Conservation (phyloP, 2,329 filamentous ascomycete species). For the Ophiocordyceps camponoti-floridani region DNA sequence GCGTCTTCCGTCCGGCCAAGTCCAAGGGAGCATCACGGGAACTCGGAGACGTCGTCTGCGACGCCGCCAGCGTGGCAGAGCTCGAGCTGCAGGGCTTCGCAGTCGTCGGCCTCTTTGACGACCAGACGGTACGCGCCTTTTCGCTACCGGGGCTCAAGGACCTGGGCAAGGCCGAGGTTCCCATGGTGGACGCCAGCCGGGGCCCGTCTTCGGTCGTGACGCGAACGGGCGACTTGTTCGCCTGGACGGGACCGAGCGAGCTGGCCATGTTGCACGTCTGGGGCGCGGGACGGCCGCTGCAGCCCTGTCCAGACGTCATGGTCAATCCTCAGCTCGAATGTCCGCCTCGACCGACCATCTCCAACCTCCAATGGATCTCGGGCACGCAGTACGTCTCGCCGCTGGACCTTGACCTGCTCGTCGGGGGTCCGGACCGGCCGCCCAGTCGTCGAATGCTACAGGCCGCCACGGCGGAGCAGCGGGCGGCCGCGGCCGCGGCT, state of each 20-base stretch:
- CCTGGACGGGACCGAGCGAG: slow-evolving; percentile 79
- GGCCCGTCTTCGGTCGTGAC: slow-evolving; percentile 54
- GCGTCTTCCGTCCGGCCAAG: slow-evolving; percentile 71
- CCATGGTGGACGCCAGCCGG: slow-evolving; percentile 57
- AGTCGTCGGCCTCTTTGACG: slow-evolving; percentile 70
- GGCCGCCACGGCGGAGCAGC: slow-evolving; percentile 58
- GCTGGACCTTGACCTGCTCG: slow-evolving; percentile 73
- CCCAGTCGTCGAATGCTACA: slow-evolving; percentile 77
- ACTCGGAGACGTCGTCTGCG: slow-evolving; percentile 70
- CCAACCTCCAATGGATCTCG: slow-evolving; percentile 89
- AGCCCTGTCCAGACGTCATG: slow-evolving; percentile 50
- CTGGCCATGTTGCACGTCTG: slow-evolving; percentile 69
- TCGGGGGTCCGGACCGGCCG: slow-evolving; percentile 75
- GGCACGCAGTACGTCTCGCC: slow-evolving; percentile 85
- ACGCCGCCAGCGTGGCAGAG: slow-evolving; percentile 60
- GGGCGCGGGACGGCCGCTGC: slow-evolving; percentile 51
- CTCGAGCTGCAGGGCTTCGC: slow-evolving; percentile 61
- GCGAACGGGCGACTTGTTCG: slow-evolving; percentile 63
- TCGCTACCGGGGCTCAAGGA: slow-evolving; percentile 81
- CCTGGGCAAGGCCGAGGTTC: slow-evolving; percentile 48
- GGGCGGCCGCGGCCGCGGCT: slow-evolving; percentile 26
- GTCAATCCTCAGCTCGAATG: slow-evolving; percentile 58
- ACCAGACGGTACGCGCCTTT: slow-evolving; percentile 62
- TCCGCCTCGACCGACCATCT: slow-evolving; percentile 79
- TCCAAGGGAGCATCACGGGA: slow-evolving; percentile 83